Conservation (phyloP, 805 yeast genomes). For the Maudiozyma saulgeensis region DNA sequence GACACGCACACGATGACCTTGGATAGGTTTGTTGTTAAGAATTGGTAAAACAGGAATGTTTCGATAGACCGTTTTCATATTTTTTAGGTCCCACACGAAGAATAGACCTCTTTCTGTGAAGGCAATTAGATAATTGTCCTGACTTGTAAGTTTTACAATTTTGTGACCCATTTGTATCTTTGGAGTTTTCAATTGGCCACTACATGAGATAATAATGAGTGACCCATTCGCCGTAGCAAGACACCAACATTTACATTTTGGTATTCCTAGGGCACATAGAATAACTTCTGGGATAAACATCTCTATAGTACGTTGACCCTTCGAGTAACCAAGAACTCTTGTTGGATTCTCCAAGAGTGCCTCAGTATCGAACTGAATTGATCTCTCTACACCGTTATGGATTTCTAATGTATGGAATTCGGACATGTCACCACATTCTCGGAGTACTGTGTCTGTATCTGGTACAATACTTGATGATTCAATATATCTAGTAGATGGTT, state of each 20-base stretch:
- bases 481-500: slow-evolving; percentile 21
- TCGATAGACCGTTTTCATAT: slow-evolving; percentile 12
- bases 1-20: slow-evolving; percentile 21
- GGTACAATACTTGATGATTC: slow-evolving; percentile 22
- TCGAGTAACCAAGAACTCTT: slow-evolving; percentile 29
- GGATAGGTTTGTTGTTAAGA: slow-evolving; percentile 16
- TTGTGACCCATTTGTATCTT: slow-evolving; percentile 39
- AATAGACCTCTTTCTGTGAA: slow-evolving; percentile 53
- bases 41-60: slow-evolving; percentile 25
- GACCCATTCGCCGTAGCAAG: slow-evolving; percentile 36
- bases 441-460: slow-evolving; percentile 23
- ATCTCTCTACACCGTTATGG: slow-evolving; percentile 29
- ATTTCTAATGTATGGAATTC: slow-evolving; percentile 25
- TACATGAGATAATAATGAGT: slow-evolving; percentile 24
- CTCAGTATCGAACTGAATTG: slow-evolving; percentile 28
- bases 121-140: slow-evolving; percentile 38
- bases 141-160: slow-evolving; percentile 35
- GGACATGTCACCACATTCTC: slow-evolving; percentile 27
- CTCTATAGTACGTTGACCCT: slow-evolving; percentile 32
- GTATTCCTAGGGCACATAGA: slow-evolving; percentile 36
- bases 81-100: slow-evolving; percentile 27
- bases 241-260: slow-evolving; percentile 37
- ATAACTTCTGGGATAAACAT: slow-evolving; percentile 34
- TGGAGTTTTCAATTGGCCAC: slow-evolving; percentile 30
- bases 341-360: slow-evolving; percentile 33